phyloP scores from a whole-genome alignment of 495 filamentous ascomycete species.

The Hypoxylon cercidicola region DNA sequence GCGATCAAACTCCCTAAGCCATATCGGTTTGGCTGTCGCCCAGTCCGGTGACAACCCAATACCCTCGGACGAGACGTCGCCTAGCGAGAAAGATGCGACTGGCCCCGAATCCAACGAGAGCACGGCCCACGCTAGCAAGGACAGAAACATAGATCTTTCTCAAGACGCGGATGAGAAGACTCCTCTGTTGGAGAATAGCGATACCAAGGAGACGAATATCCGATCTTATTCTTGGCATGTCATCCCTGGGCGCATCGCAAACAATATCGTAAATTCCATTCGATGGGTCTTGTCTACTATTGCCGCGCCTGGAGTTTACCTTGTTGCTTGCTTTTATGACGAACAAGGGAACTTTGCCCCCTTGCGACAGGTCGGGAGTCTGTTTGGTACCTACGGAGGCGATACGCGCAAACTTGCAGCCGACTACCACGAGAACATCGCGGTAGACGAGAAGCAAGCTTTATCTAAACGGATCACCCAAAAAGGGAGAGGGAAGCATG shows the following conservation, averaged over 20 bases:
- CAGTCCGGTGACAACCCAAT: constrained; percentile 53
- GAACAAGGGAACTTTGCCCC: constrained; percentile 82
- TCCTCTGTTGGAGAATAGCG: constrained; percentile 62
- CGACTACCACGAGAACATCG: constrained; percentile 51
- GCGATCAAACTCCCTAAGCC: constrained; percentile 72
- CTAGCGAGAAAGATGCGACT: constrained; percentile 48
- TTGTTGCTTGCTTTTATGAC: constrained; percentile 83
- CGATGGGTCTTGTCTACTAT: constrained; percentile 81
- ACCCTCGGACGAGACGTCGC: constrained; percentile 46
- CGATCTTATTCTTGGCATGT: constrained; percentile 58
- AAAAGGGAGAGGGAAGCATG: constrained; percentile 27
- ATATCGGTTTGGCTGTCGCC: constrained; percentile 59
- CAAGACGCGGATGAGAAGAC: constrained; percentile 71
- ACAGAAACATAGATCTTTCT: constrained; percentile 43
- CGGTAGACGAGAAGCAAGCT: constrained; percentile 45
- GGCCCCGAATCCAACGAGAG: constrained; percentile 46
- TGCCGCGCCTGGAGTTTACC: constrained; percentile 79
- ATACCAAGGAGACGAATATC: constrained; percentile 50
- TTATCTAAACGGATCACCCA: constrained; percentile 15
- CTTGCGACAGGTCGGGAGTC: constrained; percentile 67
- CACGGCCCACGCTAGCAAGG: constrained; percentile 24
- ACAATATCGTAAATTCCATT: constrained; percentile 70
- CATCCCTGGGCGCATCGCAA: constrained; percentile 68
- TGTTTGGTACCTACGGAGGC: constrained; percentile 60
- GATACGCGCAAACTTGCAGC: constrained; percentile 49